Evolutionary conservation across 129 eudicot species (phyloP), one percentile per base, ranked within the genome.

Genomic region (Pittosporum tobira): DNA sequence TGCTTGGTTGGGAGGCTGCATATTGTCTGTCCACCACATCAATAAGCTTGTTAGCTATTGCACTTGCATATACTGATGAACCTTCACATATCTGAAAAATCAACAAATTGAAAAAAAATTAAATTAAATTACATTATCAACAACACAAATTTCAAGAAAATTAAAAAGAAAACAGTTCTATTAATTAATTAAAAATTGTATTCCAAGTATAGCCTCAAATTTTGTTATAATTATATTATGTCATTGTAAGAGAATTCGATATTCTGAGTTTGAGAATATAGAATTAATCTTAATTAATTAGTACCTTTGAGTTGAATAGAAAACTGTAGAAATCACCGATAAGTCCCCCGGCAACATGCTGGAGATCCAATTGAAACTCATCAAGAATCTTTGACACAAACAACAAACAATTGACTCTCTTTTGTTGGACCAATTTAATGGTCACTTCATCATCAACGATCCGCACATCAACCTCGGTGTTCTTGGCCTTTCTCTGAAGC

Each of bases 271-370:
- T n/a, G n/a, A n/a, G n/a, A n/a, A n/a, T n/a, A n/a, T n/a, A n/a
- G n/a, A n/a, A n/a, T n/a, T n/a, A n/a, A n/a, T n/a, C n/a, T 16
- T 3, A 14, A 11, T 46, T 47, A 16, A 48, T 55, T 37, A 65
- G 42, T 73, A 86, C 98, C 98, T 91, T 91, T 59, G 95, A 78
- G 57, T 91, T 91, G 71, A 93, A 77, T 4, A 89, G 61, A 61
- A 72, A 93, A 71, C 96, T 93, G 61, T 83, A 93, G 63, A 81
- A 83, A 66, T 93, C 99, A 18, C 99, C 99, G 66, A 87, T 77
- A 10, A 87, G 88, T 30, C 99, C 99, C 47, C 99, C 99, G 45
- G 88, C 94, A 62, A 87, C 96, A 81, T 93, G 96, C 44, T 82
- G 90, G 24, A 93, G 79, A 81, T 93, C 99, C 67, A 93, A 64